These are phyloP conservation scores for Macrocybe gigantea DNA, from an alignment of 768 basidiomycete genomes.

Conservation along the genomic window DNA sequence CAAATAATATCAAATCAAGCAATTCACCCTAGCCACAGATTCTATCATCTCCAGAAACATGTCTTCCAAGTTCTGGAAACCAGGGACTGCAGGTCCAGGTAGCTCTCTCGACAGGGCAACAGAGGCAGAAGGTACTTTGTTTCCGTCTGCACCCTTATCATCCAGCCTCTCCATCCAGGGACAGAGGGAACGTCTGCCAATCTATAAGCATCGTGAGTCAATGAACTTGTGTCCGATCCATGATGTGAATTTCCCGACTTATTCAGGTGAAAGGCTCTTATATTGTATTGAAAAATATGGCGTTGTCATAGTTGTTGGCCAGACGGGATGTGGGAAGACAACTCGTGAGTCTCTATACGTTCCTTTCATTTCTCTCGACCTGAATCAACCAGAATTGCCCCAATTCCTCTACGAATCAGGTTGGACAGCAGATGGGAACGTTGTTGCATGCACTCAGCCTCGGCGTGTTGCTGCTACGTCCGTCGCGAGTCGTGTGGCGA, in stretches of 20 bases:
- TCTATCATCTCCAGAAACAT: not conserved
- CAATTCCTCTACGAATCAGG: slow-evolving; percentile 92
- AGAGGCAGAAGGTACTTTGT: slow-evolving; percentile 66
- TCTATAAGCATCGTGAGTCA: slow-evolving; percentile 78
- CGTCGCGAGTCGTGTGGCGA: slow-evolving; percentile 84
- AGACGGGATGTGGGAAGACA: slow-evolving; percentile 97
- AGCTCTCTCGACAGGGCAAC: slow-evolving; percentile 82
- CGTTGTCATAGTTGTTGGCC: slow-evolving; percentile 84
- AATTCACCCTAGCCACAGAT: no score
- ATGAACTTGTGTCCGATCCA: not conserved
- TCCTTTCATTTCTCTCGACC: slow-evolving; percentile 10
- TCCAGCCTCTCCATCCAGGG: slow-evolving; percentile 58
- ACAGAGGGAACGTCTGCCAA: slow-evolving; percentile 81
- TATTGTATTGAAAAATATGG: slow-evolving; percentile 81
- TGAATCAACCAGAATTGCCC: slow-evolving; percentile 65
- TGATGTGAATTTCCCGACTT: slow-evolving; percentile 1
- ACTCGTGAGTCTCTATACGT: slow-evolving; percentile 54
- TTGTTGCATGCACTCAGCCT: slow-evolving; percentile 92
- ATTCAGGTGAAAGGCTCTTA: slow-evolving; percentile 68
- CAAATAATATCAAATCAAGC: no score
- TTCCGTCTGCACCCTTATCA: slow-evolving; percentile 57
- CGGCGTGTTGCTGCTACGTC: slow-evolving; percentile 93
- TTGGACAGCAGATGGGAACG: slow-evolving; percentile 79
- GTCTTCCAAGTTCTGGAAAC: slow-evolving; percentile 80
- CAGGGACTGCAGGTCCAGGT: slow-evolving; percentile 78